Evolutionary conservation across 768 basidiomycete genomes (phyloP).

Genomic region (Lentinula detonsa): DNA sequence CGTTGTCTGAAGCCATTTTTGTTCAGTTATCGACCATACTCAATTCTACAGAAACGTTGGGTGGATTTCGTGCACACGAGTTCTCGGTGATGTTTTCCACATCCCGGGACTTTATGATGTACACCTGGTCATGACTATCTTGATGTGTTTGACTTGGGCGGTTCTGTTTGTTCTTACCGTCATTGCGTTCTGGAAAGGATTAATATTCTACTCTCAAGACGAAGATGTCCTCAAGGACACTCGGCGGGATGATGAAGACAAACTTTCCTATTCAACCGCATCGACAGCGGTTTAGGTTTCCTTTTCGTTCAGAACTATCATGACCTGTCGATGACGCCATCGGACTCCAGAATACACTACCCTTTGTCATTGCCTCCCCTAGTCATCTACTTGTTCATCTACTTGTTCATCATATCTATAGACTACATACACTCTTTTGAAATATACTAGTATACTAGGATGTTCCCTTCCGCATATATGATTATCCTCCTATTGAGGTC

Average conservation of each 20-base stretch:
- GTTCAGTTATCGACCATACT: background rate
- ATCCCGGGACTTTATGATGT: conserved; percentile 30
- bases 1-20: conserved; percentile 2
- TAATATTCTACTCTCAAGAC: conserved; percentile 34
- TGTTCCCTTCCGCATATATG: too few relatives aligned
- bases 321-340: background rate
- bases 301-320: background rate
- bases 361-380: background rate
- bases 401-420: too few relatives aligned
- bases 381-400: too few relatives aligned
- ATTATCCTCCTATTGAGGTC: too few relatives aligned
- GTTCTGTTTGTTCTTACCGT: conserved; percentile 35
- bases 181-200: conserved; percentile 34
- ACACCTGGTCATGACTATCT: conserved; percentile 32
- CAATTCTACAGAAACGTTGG: conserved; percentile 22
- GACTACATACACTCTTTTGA: too few relatives aligned
- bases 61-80: conserved; percentile 36
- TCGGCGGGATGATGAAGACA: background rate
- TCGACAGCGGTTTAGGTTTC: background rate
- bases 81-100: conserved; percentile 35
- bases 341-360: background rate
- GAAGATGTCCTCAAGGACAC: conserved; percentile 37
- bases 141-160: conserved; percentile 33
- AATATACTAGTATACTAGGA: too few relatives aligned
- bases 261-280: background rate